Conservation (phyloP, 768 basidiomycete species). For the Suillus brevipes region DNA sequence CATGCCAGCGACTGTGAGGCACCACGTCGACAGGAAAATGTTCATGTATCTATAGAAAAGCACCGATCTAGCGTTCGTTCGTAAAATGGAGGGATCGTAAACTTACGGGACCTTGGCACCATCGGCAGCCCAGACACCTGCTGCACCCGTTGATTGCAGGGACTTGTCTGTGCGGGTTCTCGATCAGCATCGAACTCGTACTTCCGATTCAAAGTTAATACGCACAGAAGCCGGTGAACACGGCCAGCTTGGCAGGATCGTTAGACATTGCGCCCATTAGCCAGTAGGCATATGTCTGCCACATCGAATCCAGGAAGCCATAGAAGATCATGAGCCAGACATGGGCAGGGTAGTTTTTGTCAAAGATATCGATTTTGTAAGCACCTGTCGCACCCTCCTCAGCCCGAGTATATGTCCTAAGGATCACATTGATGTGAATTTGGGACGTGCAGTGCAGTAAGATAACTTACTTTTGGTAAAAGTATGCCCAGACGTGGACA, state of each 20-base stretch:
- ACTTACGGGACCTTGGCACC: slow-evolving; percentile 62
- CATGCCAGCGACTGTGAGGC: slow-evolving; percentile 61
- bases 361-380: slow-evolving; percentile 58
- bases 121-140: slow-evolving; percentile 73
- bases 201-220: slow-evolving; percentile 16
- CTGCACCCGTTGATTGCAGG: slow-evolving; percentile 72
- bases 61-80: not conserved
- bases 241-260: slow-evolving; percentile 73
- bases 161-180: slow-evolving; percentile 54
- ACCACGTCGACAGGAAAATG: slow-evolving; percentile 75
- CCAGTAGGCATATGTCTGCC: slow-evolving; percentile 85
- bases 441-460: not conserved
- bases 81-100: not conserved
- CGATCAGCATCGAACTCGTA: slow-evolving; percentile 5
- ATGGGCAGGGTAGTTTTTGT: slow-evolving; percentile 52
- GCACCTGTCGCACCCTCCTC: slow-evolving; percentile 36
- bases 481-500: slow-evolving; percentile 76
- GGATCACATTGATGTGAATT: not conserved
- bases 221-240: slow-evolving; percentile 83
- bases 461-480: slow-evolving; percentile 65
- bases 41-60: slow-evolving; percentile 53
- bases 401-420: slow-evolving; percentile 57
- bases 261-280: slow-evolving; percentile 88
- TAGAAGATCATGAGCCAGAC: slow-evolving; percentile 70
- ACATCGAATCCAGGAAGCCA: slow-evolving; percentile 81